Evolutionary conservation across 2,329 filamentous ascomycete species (phyloP).

Genomic region (Thermoascus crustaceus): DNA sequence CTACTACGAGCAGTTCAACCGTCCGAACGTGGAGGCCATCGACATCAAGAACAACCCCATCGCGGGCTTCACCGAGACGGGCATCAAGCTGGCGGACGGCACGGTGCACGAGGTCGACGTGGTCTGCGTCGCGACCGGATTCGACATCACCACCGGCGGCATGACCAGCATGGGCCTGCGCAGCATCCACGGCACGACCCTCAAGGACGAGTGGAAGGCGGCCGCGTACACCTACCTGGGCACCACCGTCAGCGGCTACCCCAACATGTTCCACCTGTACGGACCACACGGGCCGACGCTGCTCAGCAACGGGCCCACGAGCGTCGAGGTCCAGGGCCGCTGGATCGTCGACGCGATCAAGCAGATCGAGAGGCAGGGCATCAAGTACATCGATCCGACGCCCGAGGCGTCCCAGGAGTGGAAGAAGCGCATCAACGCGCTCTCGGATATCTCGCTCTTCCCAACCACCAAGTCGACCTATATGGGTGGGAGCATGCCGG

Average conservation of each 20-base stretch:
- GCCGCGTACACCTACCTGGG: constrained; percentile 36
- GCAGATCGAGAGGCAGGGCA: constrained; percentile 38
- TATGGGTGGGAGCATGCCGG: constrained; percentile 50
- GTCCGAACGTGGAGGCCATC: constrained; percentile 41
- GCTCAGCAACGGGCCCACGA: constrained; percentile 47
- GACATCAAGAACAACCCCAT: constrained; percentile 38
- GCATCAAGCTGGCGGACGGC: constrained; percentile 34
- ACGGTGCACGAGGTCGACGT: constrained; percentile 29
- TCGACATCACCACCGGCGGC: constrained; percentile 32
- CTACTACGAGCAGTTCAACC: constrained; percentile 45
- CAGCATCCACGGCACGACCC: constrained; percentile 18
- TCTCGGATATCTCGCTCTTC: constrained; percentile 43
- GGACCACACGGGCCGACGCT: constrained; percentile 50
- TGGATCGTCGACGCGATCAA: constrained; percentile 48
- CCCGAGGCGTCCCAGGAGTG: constrained; percentile 41
- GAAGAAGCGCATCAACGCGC: constrained; percentile 41
- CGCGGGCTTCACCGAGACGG: constrained; percentile 28
- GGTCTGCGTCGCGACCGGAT: constrained; percentile 35
- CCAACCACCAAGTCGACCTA: constrained; percentile 44
- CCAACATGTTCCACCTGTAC: constrained; percentile 46
- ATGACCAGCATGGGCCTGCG: constrained; percentile 27
- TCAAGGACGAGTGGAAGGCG: constrained; percentile 29
- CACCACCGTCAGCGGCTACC: constrained; percentile 32
- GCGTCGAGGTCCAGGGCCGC: constrained; percentile 46
- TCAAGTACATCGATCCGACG: constrained; percentile 47